phyloP scores from a whole-genome alignment of 345 rosid species.

The Odontarrhena argentea region DNA sequence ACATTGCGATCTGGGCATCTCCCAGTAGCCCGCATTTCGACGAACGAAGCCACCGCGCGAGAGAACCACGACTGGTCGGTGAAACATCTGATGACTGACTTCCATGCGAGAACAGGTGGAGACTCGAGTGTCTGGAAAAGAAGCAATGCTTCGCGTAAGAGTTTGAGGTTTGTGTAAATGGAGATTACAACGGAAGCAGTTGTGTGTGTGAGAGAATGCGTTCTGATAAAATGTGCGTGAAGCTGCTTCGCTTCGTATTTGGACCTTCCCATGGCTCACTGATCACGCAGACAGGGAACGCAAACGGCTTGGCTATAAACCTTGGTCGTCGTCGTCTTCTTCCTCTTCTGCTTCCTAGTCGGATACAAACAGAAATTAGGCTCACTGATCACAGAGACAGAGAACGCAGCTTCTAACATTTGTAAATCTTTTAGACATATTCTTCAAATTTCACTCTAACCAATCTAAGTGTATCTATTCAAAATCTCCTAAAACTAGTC shows the following conservation, averaged over 20 bases:
- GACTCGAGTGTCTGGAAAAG: slow-evolving; percentile 56
- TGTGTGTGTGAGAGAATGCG: slow-evolving; percentile 43
- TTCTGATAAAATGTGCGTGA: slow-evolving; percentile 70
- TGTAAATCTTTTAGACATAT: too few relatives aligned
- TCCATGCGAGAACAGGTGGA: slow-evolving; percentile 71
- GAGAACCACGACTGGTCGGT: slow-evolving; percentile 49
- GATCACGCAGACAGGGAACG: too few relatives aligned
- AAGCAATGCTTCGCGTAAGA: slow-evolving; percentile 51
- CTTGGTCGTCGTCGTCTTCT: too few relatives aligned
- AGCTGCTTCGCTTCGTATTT: slow-evolving; percentile 62
- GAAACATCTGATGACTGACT: slow-evolving; percentile 69
- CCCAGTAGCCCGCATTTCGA: slow-evolving; percentile 62
- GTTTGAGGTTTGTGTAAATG: slow-evolving; percentile 60
- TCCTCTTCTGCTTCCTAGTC: too few relatives aligned
- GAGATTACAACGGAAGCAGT: slow-evolving; percentile 54
- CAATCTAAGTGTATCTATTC: too few relatives aligned
- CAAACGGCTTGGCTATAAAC: too few relatives aligned
- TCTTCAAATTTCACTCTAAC: too few relatives aligned
- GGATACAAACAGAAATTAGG: too few relatives aligned
- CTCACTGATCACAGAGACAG: too few relatives aligned
- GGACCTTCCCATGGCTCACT: too few relatives aligned
- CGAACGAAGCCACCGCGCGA: slow-evolving; percentile 53
- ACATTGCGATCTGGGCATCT: slow-evolving; percentile 62
- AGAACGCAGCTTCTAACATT: too few relatives aligned
- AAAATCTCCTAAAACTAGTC: too few relatives aligned